Conservation (phyloP, 2,329 filamentous ascomycete species). For the Ceratocystis variospora region DNA sequence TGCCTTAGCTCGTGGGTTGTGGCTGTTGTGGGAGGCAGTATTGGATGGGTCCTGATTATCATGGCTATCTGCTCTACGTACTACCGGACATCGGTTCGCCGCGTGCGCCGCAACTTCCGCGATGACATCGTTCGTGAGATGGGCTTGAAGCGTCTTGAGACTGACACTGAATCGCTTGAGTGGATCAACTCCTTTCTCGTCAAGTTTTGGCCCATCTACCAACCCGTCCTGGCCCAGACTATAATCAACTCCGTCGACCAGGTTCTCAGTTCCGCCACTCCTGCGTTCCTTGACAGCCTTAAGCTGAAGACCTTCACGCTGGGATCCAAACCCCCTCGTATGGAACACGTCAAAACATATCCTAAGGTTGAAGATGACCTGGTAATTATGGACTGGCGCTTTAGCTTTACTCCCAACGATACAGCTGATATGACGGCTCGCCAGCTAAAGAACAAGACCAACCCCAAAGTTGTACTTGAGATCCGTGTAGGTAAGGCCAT, state of each 20-base stretch:
- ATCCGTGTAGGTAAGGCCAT: constrained; percentile 91
- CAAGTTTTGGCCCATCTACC: constrained; percentile 99
- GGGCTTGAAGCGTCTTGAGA: constrained; percentile 74
- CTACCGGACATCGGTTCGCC: constrained; percentile 86
- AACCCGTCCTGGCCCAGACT: constrained; percentile 80
- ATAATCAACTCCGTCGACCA: constrained; percentile 92
- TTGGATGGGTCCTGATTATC: constrained; percentile 85
- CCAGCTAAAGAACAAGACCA: constrained; percentile 89
- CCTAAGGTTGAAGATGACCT: constrained; percentile 90
- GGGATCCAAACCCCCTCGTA: constrained; percentile 82
- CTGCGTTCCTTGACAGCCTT: constrained; percentile 82
- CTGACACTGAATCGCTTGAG: constrained; percentile 81
- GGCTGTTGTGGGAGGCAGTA: constrained; percentile 74
- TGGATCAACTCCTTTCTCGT: constrained; percentile 99
- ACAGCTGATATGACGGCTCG: constrained; percentile 77
- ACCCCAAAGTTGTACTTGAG: constrained; percentile 91
- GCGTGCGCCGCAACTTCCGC: constrained; percentile 87
- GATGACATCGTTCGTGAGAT: constrained; percentile 87
- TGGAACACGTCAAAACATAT: constrained; percentile 98
- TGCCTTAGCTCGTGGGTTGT: constrained; percentile 84
- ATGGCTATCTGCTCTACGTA: constrained; percentile 90
- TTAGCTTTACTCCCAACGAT: constrained; percentile 97
- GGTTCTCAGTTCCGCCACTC: constrained; percentile 82
- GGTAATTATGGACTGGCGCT: constrained; percentile 99
- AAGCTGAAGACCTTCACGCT: constrained; percentile 88